phyloP scores from a whole-genome alignment of 768 basidiomycete species.

The Hygrophorus pudorinus region DNA sequence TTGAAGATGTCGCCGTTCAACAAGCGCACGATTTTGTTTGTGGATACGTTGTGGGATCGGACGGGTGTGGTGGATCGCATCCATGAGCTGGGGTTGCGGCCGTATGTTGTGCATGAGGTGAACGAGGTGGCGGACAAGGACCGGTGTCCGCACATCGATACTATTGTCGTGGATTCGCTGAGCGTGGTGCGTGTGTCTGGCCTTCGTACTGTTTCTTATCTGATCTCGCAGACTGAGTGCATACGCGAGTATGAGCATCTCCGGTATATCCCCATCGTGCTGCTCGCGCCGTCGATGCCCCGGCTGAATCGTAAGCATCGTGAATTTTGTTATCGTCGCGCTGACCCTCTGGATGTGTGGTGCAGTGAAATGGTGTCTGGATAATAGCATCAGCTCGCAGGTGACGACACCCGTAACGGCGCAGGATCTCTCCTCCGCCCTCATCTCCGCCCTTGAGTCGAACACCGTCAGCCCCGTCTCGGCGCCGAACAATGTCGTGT shows the following conservation, averaged over 20 bases:
- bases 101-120: slow-evolving; percentile 70
- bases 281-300: slow-evolving; percentile 72
- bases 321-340: slow-evolving; percentile 2
- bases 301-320: slow-evolving; percentile 57
- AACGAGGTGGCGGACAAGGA: slow-evolving; percentile 75
- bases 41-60: slow-evolving; percentile 74
- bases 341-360: slow-evolving; percentile 9
- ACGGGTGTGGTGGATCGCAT: slow-evolving; percentile 72
- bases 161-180: slow-evolving; percentile 90
- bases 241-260: slow-evolving; percentile 90
- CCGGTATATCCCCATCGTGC: slow-evolving; percentile 92
- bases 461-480: slow-evolving; percentile 87
- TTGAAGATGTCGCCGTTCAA: slow-evolving; percentile 80
- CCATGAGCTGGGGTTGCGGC: slow-evolving; percentile 66
- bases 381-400: slow-evolving; percentile 93
- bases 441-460: slow-evolving; percentile 90
- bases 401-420: slow-evolving; percentile 84
- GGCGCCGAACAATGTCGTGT: slow-evolving; percentile 75
- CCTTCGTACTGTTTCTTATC: not conserved
- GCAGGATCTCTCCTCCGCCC: slow-evolving; percentile 84
- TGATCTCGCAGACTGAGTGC: slow-evolving; percentile 59
- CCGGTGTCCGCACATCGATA: slow-evolving; percentile 81
- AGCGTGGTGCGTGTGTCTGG: slow-evolving; percentile 49
- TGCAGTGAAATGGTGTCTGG: slow-evolving; percentile 89
- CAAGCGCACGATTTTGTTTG: slow-evolving; percentile 82